A percentile compares a stretch with the other conserved stretches of the same genome.
These are phyloP conservation scores for Didymosphaeria variabile DNA, from an alignment of 2,329 filamentous ascomycete genomes.

Conservation along the genomic window DNA sequence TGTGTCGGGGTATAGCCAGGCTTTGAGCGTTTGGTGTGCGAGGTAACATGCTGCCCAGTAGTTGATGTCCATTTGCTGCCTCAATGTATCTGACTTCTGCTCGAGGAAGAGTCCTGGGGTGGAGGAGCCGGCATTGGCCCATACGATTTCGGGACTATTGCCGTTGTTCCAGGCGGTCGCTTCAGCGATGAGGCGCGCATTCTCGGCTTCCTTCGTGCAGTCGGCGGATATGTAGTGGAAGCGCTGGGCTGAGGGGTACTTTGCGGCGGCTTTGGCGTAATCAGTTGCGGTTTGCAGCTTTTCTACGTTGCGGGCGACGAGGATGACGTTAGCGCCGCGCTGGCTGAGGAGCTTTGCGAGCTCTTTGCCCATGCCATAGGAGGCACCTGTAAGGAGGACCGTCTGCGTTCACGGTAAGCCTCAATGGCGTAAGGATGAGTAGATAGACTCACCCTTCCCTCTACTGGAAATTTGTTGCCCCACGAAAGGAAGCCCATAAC, in stretches of 20 bases:
- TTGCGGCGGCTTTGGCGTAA: constrained; percentile 73
- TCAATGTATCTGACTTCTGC: constrained; percentile 70
- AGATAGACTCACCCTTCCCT: constrained; percentile 74
- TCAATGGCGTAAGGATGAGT: not conserved
- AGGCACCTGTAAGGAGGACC: constrained; percentile 87
- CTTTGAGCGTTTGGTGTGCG: constrained; percentile 77
- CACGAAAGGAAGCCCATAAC: constrained; percentile 74
- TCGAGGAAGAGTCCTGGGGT: constrained; percentile 81
- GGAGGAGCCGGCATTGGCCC: constrained; percentile 84
- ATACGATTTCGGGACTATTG: constrained; percentile 81
- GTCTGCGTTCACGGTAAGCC: constrained; percentile 65
- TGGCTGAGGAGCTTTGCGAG: constrained; percentile 77
- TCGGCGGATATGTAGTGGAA: constrained; percentile 89
- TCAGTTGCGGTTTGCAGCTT: constrained; percentile 78
- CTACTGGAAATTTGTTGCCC: constrained; percentile 82
- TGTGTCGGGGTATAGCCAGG: constrained; percentile 69
- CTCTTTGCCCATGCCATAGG: constrained; percentile 88
- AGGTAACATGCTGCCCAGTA: constrained; percentile 89
- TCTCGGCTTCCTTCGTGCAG: constrained; percentile 75
- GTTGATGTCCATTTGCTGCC: constrained; percentile 89
- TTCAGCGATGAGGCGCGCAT: constrained; percentile 73
- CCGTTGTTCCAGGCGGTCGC: constrained; percentile 81
- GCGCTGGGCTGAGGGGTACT: constrained; percentile 71
- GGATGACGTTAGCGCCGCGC: constrained; percentile 86
- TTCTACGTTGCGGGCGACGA: constrained; percentile 78